Evolutionary conservation across 345 rosid species (phyloP).

Genomic region (Bruguiera gymnorhiza): DNA sequence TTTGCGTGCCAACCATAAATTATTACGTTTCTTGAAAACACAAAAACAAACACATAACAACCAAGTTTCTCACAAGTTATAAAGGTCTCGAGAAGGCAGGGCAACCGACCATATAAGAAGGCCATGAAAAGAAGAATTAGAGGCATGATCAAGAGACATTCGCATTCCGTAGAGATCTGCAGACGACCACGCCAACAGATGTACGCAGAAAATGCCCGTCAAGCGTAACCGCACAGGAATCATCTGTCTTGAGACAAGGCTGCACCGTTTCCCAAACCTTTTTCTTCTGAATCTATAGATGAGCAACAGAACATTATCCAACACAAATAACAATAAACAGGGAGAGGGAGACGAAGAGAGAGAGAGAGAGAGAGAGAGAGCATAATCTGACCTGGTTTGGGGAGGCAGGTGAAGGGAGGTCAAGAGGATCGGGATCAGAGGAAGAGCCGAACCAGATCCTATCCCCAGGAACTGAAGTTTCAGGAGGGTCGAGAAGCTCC

Average conservation of each 20-base stretch:
- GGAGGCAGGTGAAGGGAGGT: slow-evolving; percentile 57
- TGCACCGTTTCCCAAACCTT: slow-evolving; percentile 89
- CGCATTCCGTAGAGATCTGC: slow-evolving; percentile 58
- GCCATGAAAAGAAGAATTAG: not conserved
- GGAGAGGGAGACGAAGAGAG: not conserved
- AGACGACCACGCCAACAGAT: slow-evolving; percentile 58
- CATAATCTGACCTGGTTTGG: slow-evolving; percentile 60
- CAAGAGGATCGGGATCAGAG: slow-evolving; percentile 39
- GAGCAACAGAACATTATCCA: not conserved
- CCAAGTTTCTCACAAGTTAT: not conserved
- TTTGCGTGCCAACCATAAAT: not conserved
- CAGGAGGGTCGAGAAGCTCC: slow-evolving; percentile 79
- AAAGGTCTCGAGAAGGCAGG: not conserved
- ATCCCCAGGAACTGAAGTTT: slow-evolving; percentile 67
- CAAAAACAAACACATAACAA: not conserved
- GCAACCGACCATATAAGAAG: no score
- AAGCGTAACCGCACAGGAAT: slow-evolving; percentile 50
- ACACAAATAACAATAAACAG: not conserved
- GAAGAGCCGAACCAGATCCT: slow-evolving; percentile 77
- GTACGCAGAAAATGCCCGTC: slow-evolving; percentile 63
- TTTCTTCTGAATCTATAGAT: slow-evolving; percentile 75
- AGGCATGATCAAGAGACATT: slow-evolving; percentile 50
- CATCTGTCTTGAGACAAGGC: slow-evolving; percentile 78
- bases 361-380: not conserved
- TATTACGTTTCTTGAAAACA: not conserved